Conservation (phyloP, 2,329 filamentous ascomycete species). For the Sporothrix luriei region DNA sequence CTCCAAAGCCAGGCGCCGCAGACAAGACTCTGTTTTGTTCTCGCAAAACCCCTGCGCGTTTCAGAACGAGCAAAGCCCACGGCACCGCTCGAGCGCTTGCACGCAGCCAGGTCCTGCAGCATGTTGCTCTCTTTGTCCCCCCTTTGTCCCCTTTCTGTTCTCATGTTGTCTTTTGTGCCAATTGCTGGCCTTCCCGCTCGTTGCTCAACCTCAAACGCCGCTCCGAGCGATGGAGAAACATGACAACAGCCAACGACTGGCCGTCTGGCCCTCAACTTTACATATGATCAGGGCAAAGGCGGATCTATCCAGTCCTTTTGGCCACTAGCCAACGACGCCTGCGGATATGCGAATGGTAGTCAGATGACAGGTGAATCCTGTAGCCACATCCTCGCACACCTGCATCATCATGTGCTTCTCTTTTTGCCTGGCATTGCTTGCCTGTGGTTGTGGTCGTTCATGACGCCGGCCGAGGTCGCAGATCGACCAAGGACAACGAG, state of each 20-base stretch:
- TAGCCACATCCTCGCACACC: neutral
- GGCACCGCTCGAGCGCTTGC: conserved; percentile 18
- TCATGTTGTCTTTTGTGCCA: neutral
- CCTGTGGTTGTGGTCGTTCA: neutral
- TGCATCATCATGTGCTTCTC: neutral
- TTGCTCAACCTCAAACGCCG: neutral
- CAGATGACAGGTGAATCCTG: conserved; percentile 11
- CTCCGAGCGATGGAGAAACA: neutral
- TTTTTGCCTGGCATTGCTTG: neutral
- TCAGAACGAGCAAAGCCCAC: conserved; percentile 20
- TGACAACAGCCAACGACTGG: neutral
- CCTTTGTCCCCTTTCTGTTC: neutral
- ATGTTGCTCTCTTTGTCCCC: neutral
- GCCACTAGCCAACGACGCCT: neutral
- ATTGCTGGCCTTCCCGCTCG: neutral
- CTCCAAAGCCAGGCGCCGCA: neutral
- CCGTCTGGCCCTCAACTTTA: neutral
- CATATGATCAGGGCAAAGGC: conserved; percentile 13
- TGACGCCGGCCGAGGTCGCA: neutral
- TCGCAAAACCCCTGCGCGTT: conserved; percentile 13
- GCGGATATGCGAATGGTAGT: neutral
- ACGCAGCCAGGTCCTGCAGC: neutral
- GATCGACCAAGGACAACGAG: neutral
- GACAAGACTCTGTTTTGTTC: neutral
- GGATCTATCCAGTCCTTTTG: neutral